phyloP scores from a whole-genome alignment of 208 protist genomes.

The Tritrichomonas foetus region DNA sequence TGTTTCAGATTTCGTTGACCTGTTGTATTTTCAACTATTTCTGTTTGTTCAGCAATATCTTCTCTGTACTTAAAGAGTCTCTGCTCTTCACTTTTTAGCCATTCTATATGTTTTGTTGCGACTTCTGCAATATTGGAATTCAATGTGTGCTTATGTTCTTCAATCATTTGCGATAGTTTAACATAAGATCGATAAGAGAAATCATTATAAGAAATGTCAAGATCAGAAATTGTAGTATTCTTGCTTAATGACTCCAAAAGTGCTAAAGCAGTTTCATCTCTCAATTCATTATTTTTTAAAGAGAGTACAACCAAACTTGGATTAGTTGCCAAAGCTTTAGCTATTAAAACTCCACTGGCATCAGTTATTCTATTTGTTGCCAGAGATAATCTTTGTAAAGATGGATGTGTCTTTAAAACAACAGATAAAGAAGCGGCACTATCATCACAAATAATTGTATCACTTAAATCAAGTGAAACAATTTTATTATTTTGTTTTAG shows the following conservation, averaged over 20 bases:
- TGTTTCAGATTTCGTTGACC: not conserved
- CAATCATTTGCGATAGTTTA: not conserved
- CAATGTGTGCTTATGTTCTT: not conserved
- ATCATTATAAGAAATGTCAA: conserved; percentile 5
- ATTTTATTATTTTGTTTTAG: not conserved
- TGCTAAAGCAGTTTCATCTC: not conserved
- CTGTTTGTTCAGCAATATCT: not conserved
- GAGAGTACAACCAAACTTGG: not conserved
- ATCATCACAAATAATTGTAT: not conserved
- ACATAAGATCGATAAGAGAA: not conserved
- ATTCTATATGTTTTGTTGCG: not conserved
- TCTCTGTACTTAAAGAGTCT: not conserved
- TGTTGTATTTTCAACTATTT: not conserved
- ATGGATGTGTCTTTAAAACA: not conserved
- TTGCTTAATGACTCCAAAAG: not conserved
- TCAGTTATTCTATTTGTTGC: not conserved
- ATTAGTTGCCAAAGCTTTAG: not conserved
- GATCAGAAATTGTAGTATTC: not conserved
- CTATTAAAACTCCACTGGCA: not conserved
- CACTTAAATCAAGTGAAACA: not conserved
- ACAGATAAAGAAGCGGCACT: not conserved
- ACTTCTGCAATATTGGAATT: not conserved
- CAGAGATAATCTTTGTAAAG: not conserved
- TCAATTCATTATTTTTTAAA: not conserved
- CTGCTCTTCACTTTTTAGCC: not conserved